Percentiles rank a stretch among this genome's conserved stretches.
Conservation (phyloP, 495 filamentous ascomycete species). For the Tricharina praecox region DNA sequence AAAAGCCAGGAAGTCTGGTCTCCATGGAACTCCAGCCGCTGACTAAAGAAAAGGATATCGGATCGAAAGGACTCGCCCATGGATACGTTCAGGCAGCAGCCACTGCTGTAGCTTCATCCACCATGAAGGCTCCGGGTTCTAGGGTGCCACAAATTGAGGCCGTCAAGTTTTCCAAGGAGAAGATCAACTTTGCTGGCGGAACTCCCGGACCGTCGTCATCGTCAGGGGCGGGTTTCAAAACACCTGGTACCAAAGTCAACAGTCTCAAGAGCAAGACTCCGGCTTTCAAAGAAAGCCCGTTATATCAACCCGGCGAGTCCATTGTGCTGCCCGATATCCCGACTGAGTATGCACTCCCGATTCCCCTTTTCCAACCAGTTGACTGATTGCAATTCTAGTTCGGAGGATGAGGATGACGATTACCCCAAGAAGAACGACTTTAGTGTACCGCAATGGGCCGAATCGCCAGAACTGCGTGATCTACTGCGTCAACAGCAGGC, state of each 20-base stretch:
- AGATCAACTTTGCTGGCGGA: conserved; percentile 71
- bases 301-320: conserved; percentile 60
- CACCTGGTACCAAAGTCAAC: conserved; percentile 17
- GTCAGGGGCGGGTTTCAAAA: conserved; percentile 25
- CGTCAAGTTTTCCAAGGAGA: conserved; percentile 59
- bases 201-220: conserved; percentile 32
- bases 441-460: conserved; percentile 60
- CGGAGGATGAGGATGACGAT: conserved; percentile 56
- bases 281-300: conserved; percentile 43
- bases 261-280: conserved; percentile 38
- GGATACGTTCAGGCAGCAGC: conserved; percentile 43
- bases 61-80: conserved; percentile 36
- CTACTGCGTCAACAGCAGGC: conserved; percentile 60
- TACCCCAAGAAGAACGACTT: conserved; percentile 32
- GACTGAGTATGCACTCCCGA: conserved; percentile 41
- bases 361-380: neutral
- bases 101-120: conserved; percentile 28
- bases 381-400: conserved; percentile 8
- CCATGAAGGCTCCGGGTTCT: conserved; percentile 7
- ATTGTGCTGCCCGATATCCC: conserved; percentile 80
- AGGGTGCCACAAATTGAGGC: conserved; percentile 29
- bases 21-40: neutral
- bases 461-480: conserved; percentile 57
- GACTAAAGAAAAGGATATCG: conserved; percentile 12
- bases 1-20: neutral